Percentiles rank a stretch among this genome's conserved stretches.
These are phyloP conservation scores for Plasmodium knowlesi DNA, from an alignment of 169 alveolate species.

Conservation along the genomic window DNA sequence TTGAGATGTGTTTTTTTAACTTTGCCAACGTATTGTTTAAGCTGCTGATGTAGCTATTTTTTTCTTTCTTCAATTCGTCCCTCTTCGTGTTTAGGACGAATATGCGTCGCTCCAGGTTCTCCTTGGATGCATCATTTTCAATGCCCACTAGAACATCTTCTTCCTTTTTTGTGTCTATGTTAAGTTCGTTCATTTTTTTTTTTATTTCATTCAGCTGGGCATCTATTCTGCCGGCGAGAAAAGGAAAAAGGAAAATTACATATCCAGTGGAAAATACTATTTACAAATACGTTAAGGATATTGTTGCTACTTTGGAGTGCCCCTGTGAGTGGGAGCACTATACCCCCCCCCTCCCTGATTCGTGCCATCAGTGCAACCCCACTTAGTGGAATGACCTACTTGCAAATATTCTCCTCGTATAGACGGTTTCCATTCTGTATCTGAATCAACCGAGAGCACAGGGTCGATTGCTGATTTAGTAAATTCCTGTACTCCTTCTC, in stretches of 20 bases:
- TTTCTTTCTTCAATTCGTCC: conserved; percentile 57
- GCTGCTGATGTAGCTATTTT: conserved; percentile 42
- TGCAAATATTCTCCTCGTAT: conserved; percentile 44
- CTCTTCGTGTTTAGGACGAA: conserved; percentile 42
- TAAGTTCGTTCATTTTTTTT: conserved; percentile 46
- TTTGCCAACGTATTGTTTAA: neutral
- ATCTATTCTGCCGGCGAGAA: conserved; percentile 1
- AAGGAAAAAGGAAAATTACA: neutral
- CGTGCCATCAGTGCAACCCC: neutral
- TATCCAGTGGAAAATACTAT: neutral
- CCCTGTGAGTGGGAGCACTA: no score
- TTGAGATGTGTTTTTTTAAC: conserved; percentile 44
- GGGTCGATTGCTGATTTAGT: conserved; percentile 28
- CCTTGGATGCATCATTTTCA: conserved; percentile 16
- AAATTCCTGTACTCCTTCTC: conserved; percentile 55
- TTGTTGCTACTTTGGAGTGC: no score
- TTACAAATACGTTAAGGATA: no score
- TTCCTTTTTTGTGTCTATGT: conserved; percentile 22
- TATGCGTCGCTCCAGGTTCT: conserved; percentile 25
- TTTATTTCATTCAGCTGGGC: conserved; percentile 32
- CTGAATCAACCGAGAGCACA: conserved; percentile 46
- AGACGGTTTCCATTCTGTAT: conserved; percentile 22
- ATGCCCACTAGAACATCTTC: neutral
- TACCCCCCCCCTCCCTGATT: no score
- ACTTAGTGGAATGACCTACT: neutral